Conservation (phyloP, 1,284 basidiomycete species). For the Ustilago esculenta region DNA sequence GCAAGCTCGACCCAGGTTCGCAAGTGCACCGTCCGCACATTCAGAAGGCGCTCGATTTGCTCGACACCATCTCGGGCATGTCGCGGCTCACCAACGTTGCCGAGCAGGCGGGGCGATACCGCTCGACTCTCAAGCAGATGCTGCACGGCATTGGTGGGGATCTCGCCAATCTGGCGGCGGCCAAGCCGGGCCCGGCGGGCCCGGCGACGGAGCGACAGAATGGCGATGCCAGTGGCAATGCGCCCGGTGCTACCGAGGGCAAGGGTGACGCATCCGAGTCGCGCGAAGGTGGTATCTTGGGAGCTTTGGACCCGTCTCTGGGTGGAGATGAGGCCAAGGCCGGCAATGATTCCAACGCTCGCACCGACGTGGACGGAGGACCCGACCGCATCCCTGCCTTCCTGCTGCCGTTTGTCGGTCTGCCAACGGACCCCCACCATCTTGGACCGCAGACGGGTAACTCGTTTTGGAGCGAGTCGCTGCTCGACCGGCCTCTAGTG, state of each 20-base stretch:
- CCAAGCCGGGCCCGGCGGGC: slow-evolving; percentile 6
- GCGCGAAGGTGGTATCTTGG: slow-evolving; percentile 17
- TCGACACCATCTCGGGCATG: slow-evolving; percentile 44
- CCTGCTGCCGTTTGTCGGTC: slow-evolving; percentile 48
- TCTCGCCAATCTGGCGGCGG: slow-evolving; percentile 24
- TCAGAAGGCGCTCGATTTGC: slow-evolving; percentile 50
- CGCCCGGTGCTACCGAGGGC: not conserved
- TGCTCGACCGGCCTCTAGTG: slow-evolving; percentile 45
- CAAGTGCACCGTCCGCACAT: slow-evolving; percentile 51
- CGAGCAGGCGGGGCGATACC: slow-evolving; percentile 56
- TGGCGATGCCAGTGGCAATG: slow-evolving; percentile 5
- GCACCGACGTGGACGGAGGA: slow-evolving; percentile 30
- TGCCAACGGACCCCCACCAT: slow-evolving; percentile 38
- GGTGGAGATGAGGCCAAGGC: slow-evolving; percentile 13
- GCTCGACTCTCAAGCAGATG: slow-evolving; percentile 53
- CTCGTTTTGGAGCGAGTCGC: slow-evolving; percentile 40
- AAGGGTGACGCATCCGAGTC: slow-evolving; percentile 4
- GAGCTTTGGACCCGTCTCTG: slow-evolving; percentile 33
- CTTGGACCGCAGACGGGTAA: slow-evolving; percentile 40
- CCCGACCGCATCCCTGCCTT: slow-evolving; percentile 37
- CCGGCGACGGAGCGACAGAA: slow-evolving; percentile 13
- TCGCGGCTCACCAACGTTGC: slow-evolving; percentile 45
- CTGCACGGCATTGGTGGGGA: slow-evolving; percentile 40
- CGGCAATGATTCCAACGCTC: slow-evolving; percentile 8
- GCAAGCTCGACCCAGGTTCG: slow-evolving; percentile 44